Evolutionary conservation across 1,284 basidiomycete species (phyloP), one percentile per base, ranked within the genome.

Genomic region (Anthracocystis setariae): DNA sequence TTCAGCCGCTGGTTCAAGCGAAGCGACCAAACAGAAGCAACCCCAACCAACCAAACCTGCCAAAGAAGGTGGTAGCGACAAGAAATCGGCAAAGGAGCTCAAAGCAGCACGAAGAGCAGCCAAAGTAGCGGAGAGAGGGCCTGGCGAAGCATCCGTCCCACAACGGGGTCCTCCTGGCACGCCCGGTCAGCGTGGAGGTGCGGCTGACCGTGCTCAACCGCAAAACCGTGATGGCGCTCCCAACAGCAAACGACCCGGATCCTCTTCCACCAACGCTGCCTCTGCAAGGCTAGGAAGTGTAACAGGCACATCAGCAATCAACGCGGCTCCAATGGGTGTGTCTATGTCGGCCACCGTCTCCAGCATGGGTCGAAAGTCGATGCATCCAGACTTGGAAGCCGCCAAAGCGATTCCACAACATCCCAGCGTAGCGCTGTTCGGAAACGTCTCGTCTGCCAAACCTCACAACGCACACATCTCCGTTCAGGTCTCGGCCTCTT

Each of bases 21-120:
- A 52, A 20, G 45, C 51, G 17, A 10, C 46, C 46, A 61, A 61
- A 38, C 10, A 37, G 4, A 48, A 58, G 42, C 47, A 50, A 38
- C 23, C 27, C 8, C 48, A 40, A 43, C 35, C 40, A 45, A 9
- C 43, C 40, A 63, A 60, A 18, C 44, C 43, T 5, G 49, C 47
- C 39, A 69, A 69, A 17, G 51, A 58, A 29, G 48, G 50, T 29
- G 51, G 23, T 8, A 63, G 40, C 25, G 69, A 60, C 35, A 68
- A 69, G 43, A 77, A 76, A 45, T 74, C 73, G n/a, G 77, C 77
- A 8, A 79, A 79, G 54, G 73, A 77, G 43, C 66, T 70, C 35
- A 79, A 79, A 39, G 73, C 72, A 0, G 75, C 76, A 43, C 57
- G 77, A 32, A 59, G 77, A 43, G 77, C 77, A 8, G 77, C 77